phyloP scores from a whole-genome alignment of 2,329 filamentous ascomycete species.

The Cercospora nicotianae region DNA sequence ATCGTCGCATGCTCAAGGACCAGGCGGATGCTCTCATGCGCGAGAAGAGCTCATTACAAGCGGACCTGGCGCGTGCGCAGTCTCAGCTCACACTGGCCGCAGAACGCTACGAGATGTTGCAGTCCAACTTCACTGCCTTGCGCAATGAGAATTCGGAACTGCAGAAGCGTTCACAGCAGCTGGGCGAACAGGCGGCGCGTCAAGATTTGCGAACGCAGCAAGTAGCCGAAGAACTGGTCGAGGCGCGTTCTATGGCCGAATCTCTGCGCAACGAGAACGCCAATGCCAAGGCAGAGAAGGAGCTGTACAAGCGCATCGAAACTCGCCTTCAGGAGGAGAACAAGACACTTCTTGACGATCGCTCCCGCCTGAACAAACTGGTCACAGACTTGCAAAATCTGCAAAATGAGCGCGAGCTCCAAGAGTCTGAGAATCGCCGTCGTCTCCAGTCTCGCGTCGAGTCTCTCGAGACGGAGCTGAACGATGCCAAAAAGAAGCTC shows the following conservation, averaged over 20 bases:
- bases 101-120: constrained; percentile 85
- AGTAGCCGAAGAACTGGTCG: constrained; percentile 88
- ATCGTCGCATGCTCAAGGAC: constrained; percentile 77
- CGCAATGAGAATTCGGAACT: constrained; percentile 83
- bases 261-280: constrained; percentile 87
- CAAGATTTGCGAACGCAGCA: constrained; percentile 90
- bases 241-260: constrained; percentile 76
- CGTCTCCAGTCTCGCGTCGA: constrained; percentile 78
- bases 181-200: constrained; percentile 82
- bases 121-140: constrained; percentile 79
- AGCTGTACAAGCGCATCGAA: constrained; percentile 91
- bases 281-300: constrained; percentile 92
- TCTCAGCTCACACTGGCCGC: constrained; percentile 80
- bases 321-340: constrained; percentile 85
- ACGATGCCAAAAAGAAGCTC: constrained; percentile 76
- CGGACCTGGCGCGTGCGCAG: constrained; percentile 74
- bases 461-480: constrained; percentile 74
- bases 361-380: constrained; percentile 76
- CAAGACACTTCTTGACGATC: constrained; percentile 79
- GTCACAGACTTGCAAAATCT: constrained; percentile 83
- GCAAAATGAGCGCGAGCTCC: constrained; percentile 85
- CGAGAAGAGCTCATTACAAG: constrained; percentile 80
- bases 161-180: constrained; percentile 73
- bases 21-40: constrained; percentile 78
- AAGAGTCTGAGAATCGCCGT: constrained; percentile 77